Evolutionary conservation across 2,329 filamentous ascomycete genomes (phyloP), one percentile per base, ranked within the genome.

Genomic region (Fusarium udum): DNA sequence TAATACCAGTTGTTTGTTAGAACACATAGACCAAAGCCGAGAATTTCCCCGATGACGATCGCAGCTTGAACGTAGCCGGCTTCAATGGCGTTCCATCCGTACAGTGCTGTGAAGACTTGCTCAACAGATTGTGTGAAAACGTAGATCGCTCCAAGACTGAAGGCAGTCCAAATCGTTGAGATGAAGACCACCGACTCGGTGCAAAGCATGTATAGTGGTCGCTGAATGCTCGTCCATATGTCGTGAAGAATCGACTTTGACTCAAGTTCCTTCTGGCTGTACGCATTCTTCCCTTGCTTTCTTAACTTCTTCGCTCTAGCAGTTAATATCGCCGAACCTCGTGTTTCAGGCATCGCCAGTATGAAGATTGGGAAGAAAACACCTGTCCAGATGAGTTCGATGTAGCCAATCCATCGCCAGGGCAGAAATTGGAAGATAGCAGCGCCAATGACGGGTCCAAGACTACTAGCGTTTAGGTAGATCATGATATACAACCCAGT

Each of bases 361-460:
- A 73, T 73, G 4, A 73, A 73, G 1, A 73, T 67, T 0, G 71
- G 71, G 7, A 73, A 73, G 58, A 73, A 69, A 12, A 61, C 69
- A 0, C 56, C 66, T 0, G 71, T 73, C 71, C 69, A 73, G 6
- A 73, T 73, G 11, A 73, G 62, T 14, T 73, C 70, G 15, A 73
- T 73, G 7, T 73, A 67, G 0, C 70, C 71, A 0, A 73, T 73
- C 71, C 71, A 73, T 4, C 69, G 13, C 71, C 71, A 73, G 3
- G 66, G 43, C 0, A 73, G 2, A 3, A n/a, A 63, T 4, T 73
- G 70, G 9, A 73, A 62, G 4, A 73, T 73, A 1, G 70, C 58
- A 0, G 71, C 69, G 2, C 71, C 71, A 11, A 73, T 56, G 1
- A 73, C 71, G 1, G 71, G 70, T 1, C 71, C 71, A 1, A 73